Conservation (phyloP, 2,329 filamentous ascomycete species). For the Didymella sp. region DNA sequence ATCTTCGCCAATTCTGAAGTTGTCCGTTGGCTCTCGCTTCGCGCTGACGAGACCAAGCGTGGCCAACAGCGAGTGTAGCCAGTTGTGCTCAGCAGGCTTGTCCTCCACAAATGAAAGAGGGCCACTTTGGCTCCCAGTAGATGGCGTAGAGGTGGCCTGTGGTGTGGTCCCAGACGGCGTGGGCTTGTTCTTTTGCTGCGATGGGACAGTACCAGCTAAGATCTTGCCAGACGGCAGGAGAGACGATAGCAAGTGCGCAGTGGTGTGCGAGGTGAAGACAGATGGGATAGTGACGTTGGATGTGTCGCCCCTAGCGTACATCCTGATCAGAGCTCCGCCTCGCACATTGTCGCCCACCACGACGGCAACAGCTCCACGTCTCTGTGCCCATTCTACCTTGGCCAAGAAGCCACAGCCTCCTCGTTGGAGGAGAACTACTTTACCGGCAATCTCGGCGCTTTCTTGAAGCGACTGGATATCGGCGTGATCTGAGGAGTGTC, state of each 20-base stretch:
- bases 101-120: neutral
- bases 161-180: conserved; percentile 6
- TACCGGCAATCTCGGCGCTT: conserved; percentile 89
- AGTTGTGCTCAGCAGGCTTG: conserved; percentile 38
- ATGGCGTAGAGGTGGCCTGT: neutral
- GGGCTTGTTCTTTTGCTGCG: conserved; percentile 63
- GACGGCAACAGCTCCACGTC: conserved; percentile 84
- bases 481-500: conserved; percentile 63
- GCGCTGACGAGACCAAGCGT: conserved; percentile 51
- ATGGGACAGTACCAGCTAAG: conserved; percentile 63
- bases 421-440: conserved; percentile 87
- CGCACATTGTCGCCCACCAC: conserved; percentile 94
- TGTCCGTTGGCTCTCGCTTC: conserved; percentile 51
- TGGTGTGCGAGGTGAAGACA: conserved; percentile 93
- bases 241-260: conserved; percentile 88
- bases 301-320: conserved; percentile 97
- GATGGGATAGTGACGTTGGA: conserved; percentile 94
- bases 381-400: conserved; percentile 96
- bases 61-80: conserved; percentile 57
- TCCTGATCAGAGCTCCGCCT: conserved; percentile 88
- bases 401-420: conserved; percentile 96
- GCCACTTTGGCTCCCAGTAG: conserved; percentile 20
- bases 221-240: conserved; percentile 66
- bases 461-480: conserved; percentile 94
- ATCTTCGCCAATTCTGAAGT: conserved; percentile 82